Conservation (phyloP, 2,329 filamentous ascomycete species). For the Xylariaceae sp. region DNA sequence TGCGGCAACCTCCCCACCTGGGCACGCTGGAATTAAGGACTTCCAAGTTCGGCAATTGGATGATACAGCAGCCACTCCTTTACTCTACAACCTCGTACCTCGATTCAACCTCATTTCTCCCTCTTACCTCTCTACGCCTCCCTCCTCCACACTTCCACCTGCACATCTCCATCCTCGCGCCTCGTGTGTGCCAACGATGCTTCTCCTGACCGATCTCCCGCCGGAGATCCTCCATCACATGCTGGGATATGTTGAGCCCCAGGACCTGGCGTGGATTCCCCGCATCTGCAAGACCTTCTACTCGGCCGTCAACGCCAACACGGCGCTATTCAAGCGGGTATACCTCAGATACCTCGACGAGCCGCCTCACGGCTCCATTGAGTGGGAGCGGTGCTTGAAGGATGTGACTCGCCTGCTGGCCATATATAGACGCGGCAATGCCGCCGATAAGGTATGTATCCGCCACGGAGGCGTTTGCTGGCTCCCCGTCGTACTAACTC, state of each 20-base stretch:
- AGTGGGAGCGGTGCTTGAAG: constrained; percentile 43
- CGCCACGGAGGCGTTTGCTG: neutral
- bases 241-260: constrained; percentile 51
- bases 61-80: too few species aligned
- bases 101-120: too few species aligned
- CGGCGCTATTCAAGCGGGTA: constrained; percentile 55
- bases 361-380: constrained; percentile 27
- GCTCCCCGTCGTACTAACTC: neutral
- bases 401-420: constrained; percentile 42
- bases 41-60: too few species aligned
- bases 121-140: too few species aligned
- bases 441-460: constrained; percentile 39
- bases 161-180: too few species aligned
- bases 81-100: too few species aligned
- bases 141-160: too few species aligned
- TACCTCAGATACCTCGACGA: constrained; percentile 56
- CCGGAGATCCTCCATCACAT: constrained; percentile 62
- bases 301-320: constrained; percentile 53
- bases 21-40: too few species aligned
- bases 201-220: constrained; percentile 46
- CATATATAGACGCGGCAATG: constrained; percentile 38
- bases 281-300: constrained; percentile 51
- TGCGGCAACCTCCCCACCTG: too few species aligned
- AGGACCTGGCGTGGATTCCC: constrained; percentile 52
- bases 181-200: constrained; percentile 18